Conservation (phyloP, 2,329 filamentous ascomycete genomes). For the Paraphaeosphaeria minitans region DNA sequence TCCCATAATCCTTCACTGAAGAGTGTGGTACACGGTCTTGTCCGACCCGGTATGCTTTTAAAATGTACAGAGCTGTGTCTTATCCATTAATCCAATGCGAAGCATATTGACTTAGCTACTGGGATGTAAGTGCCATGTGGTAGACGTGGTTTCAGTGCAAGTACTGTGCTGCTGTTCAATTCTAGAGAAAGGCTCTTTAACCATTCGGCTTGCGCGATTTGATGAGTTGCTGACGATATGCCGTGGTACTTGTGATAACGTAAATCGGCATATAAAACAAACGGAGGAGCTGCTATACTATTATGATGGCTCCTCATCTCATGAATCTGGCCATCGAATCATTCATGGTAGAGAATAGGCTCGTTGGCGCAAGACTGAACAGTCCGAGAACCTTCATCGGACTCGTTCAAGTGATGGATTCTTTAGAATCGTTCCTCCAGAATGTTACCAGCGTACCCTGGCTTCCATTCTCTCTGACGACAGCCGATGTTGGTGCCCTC, state of each 20-base stretch:
- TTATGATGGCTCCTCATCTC: background rate
- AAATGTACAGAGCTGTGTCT: no score
- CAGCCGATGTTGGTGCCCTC: background rate
- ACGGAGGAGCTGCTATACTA: background rate
- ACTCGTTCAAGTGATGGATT: background rate
- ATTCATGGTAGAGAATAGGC: background rate
- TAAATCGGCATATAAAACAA: background rate
- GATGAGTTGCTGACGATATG: background rate
- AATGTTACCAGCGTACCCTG: conserved; percentile 1
- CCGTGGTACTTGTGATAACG: background rate
- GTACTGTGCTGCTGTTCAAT: background rate
- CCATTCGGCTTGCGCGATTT: background rate
- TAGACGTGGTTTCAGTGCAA: background rate
- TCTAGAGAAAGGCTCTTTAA: background rate
- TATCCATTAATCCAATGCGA: background rate
- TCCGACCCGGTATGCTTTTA: no score
- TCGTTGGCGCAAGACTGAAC: background rate
- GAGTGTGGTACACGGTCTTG: no score
- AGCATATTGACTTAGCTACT: background rate
- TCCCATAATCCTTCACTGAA: no score
- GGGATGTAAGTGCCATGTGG: background rate
- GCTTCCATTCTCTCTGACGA: background rate
- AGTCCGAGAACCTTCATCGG: background rate
- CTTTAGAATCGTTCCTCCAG: conserved; percentile 6
- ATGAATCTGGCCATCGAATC: background rate